phyloP scores from a whole-genome alignment of 805 yeast species.

The Hanseniaspora vineae region DNA sequence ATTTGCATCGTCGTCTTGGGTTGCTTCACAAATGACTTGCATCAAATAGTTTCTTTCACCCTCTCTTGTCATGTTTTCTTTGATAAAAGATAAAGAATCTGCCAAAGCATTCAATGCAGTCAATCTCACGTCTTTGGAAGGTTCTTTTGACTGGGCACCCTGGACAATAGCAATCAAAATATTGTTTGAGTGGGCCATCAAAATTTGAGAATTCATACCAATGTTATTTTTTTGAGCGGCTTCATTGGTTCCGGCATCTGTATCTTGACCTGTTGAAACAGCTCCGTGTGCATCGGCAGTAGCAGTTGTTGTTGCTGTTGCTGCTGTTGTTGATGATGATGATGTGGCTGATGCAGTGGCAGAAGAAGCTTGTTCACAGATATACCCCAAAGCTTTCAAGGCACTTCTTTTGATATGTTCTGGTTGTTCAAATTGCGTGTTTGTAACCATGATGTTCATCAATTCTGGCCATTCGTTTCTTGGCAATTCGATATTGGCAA shows the following conservation, averaged over 20 bases:
- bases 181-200: constrained; percentile 78
- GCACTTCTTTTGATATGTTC: constrained; percentile 74
- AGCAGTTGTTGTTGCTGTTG: background rate
- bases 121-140: constrained; percentile 59
- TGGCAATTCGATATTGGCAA: constrained; percentile 93
- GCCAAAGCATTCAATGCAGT: constrained; percentile 89
- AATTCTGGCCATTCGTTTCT: constrained; percentile 78
- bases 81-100: constrained; percentile 80
- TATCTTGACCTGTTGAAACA: too few species aligned
- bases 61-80: constrained; percentile 77
- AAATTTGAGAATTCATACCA: constrained; percentile 31
- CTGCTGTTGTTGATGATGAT: background rate
- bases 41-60: constrained; percentile 93
- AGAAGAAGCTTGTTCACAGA: constrained; percentile 66
- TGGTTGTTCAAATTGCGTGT: constrained; percentile 69
- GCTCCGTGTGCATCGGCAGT: background rate
- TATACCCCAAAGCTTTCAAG: constrained; percentile 81
- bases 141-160: constrained; percentile 82
- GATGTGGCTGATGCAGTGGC: background rate
- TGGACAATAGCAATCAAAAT: constrained; percentile 91
- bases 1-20: constrained; percentile 75
- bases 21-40: constrained; percentile 98
- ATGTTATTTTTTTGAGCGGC: constrained; percentile 23
- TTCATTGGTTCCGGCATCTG: constrained; percentile 42
- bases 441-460: constrained; percentile 71